A percentile compares a stretch with the other conserved stretches of the same genome.
Evolutionary conservation across 768 basidiomycete genomes (phyloP).

Genomic region (Pholiota molesta): DNA sequence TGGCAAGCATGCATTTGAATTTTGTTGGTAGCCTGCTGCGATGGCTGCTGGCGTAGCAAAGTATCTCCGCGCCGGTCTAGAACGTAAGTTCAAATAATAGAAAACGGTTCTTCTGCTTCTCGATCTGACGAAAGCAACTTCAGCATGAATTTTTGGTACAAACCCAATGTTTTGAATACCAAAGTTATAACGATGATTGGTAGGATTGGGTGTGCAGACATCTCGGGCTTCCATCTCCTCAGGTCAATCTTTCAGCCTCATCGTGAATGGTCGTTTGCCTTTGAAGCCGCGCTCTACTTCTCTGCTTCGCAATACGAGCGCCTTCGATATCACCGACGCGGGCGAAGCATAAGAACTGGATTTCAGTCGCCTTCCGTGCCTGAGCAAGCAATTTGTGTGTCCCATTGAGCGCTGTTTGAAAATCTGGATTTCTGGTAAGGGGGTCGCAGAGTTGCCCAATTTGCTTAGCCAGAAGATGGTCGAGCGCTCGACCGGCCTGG

Average conservation of each 20-base stretch:
- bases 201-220: too few species aligned
- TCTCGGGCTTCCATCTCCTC: not conserved
- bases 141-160: too few species aligned
- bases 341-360: constrained; percentile 94
- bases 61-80: too few species aligned
- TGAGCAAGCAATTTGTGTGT: constrained; percentile 88
- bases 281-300: not conserved
- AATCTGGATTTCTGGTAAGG: constrained; percentile 77
- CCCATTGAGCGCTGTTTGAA: constrained; percentile 82
- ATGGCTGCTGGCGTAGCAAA: too few species aligned
- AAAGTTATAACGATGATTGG: not conserved
- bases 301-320: not conserved
- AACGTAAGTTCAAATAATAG: too few species aligned
- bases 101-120: too few species aligned
- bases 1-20: too few species aligned
- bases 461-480: constrained; percentile 83
- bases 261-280: not conserved
- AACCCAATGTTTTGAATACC: not conserved
- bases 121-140: too few species aligned
- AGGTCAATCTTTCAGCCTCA: not conserved
- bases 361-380: constrained; percentile 83
- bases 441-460: constrained; percentile 90
- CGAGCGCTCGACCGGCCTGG: constrained; percentile 76
- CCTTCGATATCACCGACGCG: constrained; percentile 34
- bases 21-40: too few species aligned